These are phyloP conservation scores for Spongospora subterranea DNA, from an alignment of 208 protist genomes.

Conservation along the genomic window DNA sequence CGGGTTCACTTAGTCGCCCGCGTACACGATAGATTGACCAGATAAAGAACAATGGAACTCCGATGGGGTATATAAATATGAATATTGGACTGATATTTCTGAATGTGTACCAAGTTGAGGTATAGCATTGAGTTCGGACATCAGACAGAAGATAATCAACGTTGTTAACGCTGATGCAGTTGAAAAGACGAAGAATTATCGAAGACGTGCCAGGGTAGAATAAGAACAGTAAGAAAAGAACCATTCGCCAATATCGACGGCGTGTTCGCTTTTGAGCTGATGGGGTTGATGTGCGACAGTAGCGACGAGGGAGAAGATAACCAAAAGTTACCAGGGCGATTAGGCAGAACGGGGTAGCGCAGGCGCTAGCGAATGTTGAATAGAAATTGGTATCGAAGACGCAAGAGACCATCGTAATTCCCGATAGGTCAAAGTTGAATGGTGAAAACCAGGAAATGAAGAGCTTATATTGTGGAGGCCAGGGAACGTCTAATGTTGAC, in stretches of 20 bases:
- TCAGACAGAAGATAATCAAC: conserved; percentile 46
- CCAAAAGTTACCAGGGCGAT: neutral
- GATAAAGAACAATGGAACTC: conserved; percentile 53
- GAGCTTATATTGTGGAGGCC: conserved; percentile 10
- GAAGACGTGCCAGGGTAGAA: conserved; percentile 52
- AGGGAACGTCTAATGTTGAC: conserved; percentile 31
- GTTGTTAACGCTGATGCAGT: neutral
- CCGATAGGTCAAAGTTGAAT: conserved; percentile 53
- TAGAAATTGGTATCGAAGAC: conserved; percentile 41
- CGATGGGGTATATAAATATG: conserved; percentile 46
- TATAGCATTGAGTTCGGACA: conserved; percentile 42
- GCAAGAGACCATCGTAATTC: conserved; percentile 27
- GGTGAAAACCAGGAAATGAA: conserved; percentile 42
- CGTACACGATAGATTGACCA: conserved; percentile 21
- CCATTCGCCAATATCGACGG: conserved; percentile 54
- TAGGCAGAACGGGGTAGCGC: neutral
- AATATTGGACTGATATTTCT: conserved; percentile 3
- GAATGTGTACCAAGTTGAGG: neutral
- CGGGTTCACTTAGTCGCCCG: neutral
- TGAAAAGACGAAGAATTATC: conserved; percentile 12
- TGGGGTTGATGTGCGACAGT: neutral
- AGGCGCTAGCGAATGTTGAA: neutral
- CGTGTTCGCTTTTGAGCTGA: conserved; percentile 19
- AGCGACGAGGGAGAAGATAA: neutral
- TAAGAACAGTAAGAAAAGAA: conserved; percentile 56